These are phyloP conservation scores for Diaporthe citri DNA, from an alignment of 2,329 filamentous ascomycete genomes.

Conservation along the genomic window DNA sequence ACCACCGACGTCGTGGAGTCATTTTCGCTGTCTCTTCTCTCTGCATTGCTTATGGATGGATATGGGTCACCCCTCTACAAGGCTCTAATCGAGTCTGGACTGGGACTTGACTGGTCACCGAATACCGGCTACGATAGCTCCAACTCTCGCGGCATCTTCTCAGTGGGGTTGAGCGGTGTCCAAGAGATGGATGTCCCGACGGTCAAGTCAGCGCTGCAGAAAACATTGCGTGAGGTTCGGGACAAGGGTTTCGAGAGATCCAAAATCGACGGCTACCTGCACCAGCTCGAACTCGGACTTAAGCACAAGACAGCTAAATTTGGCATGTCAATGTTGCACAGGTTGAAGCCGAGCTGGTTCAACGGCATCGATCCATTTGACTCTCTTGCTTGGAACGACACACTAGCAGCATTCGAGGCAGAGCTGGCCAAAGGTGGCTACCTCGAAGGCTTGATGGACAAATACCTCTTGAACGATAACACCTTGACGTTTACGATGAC, in stretches of 20 bases:
- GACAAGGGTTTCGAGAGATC: constrained; percentile 86
- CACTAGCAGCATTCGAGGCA: constrained; percentile 83
- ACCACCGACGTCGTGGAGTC: constrained; percentile 86
- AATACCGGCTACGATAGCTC: constrained; percentile 93
- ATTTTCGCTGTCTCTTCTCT: constrained; percentile 86
- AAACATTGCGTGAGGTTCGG: constrained; percentile 77
- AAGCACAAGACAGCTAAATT: constrained; percentile 98
- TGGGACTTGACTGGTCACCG: constrained; percentile 93
- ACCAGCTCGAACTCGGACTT: constrained; percentile 91
- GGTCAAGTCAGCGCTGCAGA: constrained; percentile 80
- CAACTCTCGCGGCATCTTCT: constrained; percentile 84
- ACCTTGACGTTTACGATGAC: constrained; percentile 95
- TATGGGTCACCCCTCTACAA: constrained; percentile 95
- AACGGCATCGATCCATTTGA: constrained; percentile 94
- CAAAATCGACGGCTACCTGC: constrained; percentile 94
- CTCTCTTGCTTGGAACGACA: constrained; percentile 91
- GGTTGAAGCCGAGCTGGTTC: constrained; percentile 93
- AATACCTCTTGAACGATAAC: constrained; percentile 89
- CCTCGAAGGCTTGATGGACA: constrained; percentile 86
- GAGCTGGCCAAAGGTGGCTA: constrained; percentile 83
- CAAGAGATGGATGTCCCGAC: constrained; percentile 82
- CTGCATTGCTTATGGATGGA: constrained; percentile 88
- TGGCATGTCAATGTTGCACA: constrained; percentile 89
- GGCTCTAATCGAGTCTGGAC: constrained; percentile 86
- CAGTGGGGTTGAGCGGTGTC: constrained; percentile 91